phyloP scores from a whole-genome alignment of 805 yeast species.

The Teunomyces kruisii region DNA sequence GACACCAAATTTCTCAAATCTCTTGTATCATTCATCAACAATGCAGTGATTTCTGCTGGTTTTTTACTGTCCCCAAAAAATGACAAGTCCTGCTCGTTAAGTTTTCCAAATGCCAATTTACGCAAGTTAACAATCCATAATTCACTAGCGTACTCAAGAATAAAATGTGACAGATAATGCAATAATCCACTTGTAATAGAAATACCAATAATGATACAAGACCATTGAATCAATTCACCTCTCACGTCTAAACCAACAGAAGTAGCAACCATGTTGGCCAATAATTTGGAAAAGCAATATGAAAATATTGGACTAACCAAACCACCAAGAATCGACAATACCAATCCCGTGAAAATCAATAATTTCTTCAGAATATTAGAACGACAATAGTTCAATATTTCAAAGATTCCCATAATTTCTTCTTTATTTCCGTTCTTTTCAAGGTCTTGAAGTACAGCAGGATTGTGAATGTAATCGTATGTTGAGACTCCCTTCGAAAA shows the following conservation, averaged over 20 bases:
- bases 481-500: neutral
- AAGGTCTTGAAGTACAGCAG: slow-evolving; percentile 22
- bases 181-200: slow-evolving; percentile 62
- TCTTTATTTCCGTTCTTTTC: slow-evolving; percentile 13
- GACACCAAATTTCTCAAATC: slow-evolving; percentile 68
- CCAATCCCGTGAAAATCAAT: slow-evolving; percentile 49
- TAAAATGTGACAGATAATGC: slow-evolving; percentile 48
- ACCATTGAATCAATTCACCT: slow-evolving; percentile 56
- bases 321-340: slow-evolving; percentile 57
- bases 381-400: slow-evolving; percentile 26
- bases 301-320: slow-evolving; percentile 75
- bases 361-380: slow-evolving; percentile 17
- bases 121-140: slow-evolving; percentile 62
- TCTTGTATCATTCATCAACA: slow-evolving; percentile 78
- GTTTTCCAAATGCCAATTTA: slow-evolving; percentile 42
- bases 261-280: slow-evolving; percentile 60
- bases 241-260: slow-evolving; percentile 28
- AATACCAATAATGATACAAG: slow-evolving; percentile 60
- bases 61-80: slow-evolving; percentile 49
- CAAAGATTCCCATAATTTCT: slow-evolving; percentile 19
- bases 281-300: slow-evolving; percentile 66
- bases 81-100: slow-evolving; percentile 50
- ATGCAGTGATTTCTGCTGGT: slow-evolving; percentile 58
- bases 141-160: slow-evolving; percentile 63
- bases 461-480: slow-evolving; percentile 18